Evolutionary conservation across 2,329 filamentous ascomycete genomes (phyloP), one percentile per base, ranked within the genome.

Genomic region (Penicillium decumbens): DNA sequence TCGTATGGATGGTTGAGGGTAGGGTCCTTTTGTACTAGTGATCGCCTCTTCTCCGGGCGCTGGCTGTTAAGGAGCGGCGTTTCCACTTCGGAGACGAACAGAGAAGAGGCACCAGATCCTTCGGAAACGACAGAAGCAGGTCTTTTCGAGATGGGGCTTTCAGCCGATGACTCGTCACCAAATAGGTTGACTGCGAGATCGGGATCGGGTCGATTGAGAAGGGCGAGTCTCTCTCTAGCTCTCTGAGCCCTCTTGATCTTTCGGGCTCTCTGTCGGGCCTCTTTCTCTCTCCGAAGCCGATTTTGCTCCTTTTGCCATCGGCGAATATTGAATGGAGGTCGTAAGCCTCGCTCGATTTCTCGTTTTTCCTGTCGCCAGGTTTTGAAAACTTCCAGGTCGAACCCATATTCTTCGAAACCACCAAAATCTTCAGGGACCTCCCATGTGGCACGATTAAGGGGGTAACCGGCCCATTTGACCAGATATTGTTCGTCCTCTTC

Each of bases 381-480:
- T 6, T 62, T 3, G 4, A 23, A 23, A 23, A 23, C 20, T 23
- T 23, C 20, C 20, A 23, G 20, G 20, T 23, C 20, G 4, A 23
- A 23, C 20, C 33, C 18, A 80, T 60, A 0, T 67, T 72, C 71
- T 58, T 60, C 35, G 59, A 54, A 24, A 37, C 20, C 4, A 10
- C 57, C 43, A 50, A 80, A 76, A 40, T 68, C 66, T 2, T 69
- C 65, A 15, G 59, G 61, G 1, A 77, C 75, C 54, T 82, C 77
- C 77, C 77, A 82, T 0, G 80, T 83, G 47, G 76, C 75, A 49
- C 78, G 66, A n/a, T 80, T 65, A 4, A 82, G 53, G 1, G 75
- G 71, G 59, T 84, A 90, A 1, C 72, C 77, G 24, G 74, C 71
- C 86, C 85, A 89, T 51, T 80, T 77, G 20, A 88, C 77, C 1